A percentile compares a stretch with the other conserved stretches of the same genome.
These are phyloP conservation scores for Bruguiera hainesii DNA, from an alignment of 441 rosid genomes.

Conservation along the genomic window DNA sequence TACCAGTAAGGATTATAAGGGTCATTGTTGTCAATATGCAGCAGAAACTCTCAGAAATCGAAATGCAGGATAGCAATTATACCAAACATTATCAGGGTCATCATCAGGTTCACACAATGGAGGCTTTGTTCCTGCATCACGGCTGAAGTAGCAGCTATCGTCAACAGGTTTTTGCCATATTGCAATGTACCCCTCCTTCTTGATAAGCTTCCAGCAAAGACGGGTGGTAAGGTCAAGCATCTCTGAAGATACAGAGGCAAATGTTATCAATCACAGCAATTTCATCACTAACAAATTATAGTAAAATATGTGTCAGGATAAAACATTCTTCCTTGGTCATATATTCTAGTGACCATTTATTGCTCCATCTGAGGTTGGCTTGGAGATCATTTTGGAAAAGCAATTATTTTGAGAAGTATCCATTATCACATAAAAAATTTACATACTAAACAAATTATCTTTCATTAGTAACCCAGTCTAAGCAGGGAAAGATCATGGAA, in stretches of 20 bases:
- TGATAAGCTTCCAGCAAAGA: conserved; percentile 93
- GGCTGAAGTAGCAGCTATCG: conserved; percentile 81
- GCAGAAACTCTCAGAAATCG: background rate
- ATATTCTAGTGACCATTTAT: too few relatives aligned
- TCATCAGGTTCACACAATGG: conserved; percentile 78
- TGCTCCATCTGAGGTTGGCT: background rate
- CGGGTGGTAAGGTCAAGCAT: conserved; percentile 86
- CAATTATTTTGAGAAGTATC: background rate
- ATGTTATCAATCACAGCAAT: conserved; percentile 18
- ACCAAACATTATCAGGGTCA: conserved; percentile 94
- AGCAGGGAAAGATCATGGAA: background rate
- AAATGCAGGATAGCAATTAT: conserved; percentile 19
- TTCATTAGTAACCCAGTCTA: background rate
- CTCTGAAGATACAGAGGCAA: conserved; percentile 44
- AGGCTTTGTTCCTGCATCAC: conserved; percentile 60
- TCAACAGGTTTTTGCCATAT: conserved; percentile 86
- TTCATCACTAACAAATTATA: conserved; percentile 7
- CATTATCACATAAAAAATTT: background rate
- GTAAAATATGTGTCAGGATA: too few relatives aligned
- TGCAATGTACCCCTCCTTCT: conserved; percentile 96
- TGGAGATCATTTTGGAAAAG: background rate
- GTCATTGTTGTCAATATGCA: background rate
- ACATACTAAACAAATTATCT: background rate
- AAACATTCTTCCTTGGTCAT: too few relatives aligned
- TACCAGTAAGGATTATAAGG: background rate